phyloP scores from a whole-genome alignment of 495 filamentous ascomycete genomes.

The Cenococcum geophilum region DNA sequence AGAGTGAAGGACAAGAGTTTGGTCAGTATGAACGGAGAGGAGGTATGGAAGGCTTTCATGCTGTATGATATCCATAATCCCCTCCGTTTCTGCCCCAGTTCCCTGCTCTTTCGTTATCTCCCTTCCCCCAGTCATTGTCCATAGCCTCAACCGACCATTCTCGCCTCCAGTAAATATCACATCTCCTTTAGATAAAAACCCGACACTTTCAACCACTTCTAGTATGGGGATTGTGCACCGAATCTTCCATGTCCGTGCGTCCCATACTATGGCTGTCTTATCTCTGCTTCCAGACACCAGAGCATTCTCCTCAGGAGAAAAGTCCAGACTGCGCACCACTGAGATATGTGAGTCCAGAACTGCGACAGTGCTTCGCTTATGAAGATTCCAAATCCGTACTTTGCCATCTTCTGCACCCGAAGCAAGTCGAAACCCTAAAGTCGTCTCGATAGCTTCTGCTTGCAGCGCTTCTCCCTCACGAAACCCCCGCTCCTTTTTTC shows the following conservation, averaged over 20 bases:
- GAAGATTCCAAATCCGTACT: constrained; percentile 83
- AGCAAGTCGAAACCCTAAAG: constrained; percentile 66
- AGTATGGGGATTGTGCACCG: constrained; percentile 75
- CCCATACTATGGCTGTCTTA: constrained; percentile 90
- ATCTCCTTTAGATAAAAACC: constrained; percentile 64
- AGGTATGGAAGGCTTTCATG: constrained; percentile 55
- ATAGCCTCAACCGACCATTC: constrained; percentile 73
- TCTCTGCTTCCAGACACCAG: constrained; percentile 88
- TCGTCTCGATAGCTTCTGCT: constrained; percentile 39
- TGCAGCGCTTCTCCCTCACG: constrained; percentile 44
- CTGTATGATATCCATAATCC: constrained; percentile 66
- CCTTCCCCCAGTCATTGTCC: constrained; percentile 65
- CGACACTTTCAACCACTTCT: constrained; percentile 76
- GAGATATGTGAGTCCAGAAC: constrained; percentile 88
- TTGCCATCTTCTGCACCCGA: constrained; percentile 91
- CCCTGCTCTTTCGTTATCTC: constrained; percentile 70
- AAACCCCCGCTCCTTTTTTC: constrained; percentile 45
- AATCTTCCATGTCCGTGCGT: constrained; percentile 75
- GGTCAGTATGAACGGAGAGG: constrained; percentile 81
- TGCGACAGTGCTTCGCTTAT: constrained; percentile 70
- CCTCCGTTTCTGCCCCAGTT: constrained; percentile 64
- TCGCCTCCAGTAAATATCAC: constrained; percentile 82
- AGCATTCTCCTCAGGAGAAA: constrained; percentile 62
- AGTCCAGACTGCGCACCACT: constrained; percentile 78
- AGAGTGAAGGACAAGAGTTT: constrained; percentile 74